Evolutionary conservation across 1,284 basidiomycete genomes (phyloP), one percentile per base, ranked within the genome.

Genomic region (Peniophora sp.): DNA sequence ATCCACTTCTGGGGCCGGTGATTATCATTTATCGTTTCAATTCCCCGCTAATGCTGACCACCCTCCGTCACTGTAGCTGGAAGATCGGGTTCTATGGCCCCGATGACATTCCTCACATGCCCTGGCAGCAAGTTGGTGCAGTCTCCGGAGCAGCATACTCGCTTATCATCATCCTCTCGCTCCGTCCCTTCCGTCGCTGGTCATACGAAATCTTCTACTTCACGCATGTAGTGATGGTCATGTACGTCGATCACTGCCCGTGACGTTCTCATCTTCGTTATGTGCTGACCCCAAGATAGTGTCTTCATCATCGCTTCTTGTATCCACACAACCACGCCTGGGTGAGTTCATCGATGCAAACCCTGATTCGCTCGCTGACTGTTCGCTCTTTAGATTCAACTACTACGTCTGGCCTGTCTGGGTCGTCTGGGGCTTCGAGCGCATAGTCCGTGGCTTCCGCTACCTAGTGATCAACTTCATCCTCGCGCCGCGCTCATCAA

Each of bases 391-490:
- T 41, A 56, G 55, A 2, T 55, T 51, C 48, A 56, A 55, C 47
- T 55, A 55, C 44, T 63, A 60, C 51, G 46, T 64, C 49, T 63
- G 65, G 64, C 67, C 68, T n/a, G 63, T 62, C 36, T 66, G 68
- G 65, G 65, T 69, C 52, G 57, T 73, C 42, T 76, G 74, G 74
- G 68, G 62, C 14, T 58, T 73, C 39, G 73, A 75, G 55, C 65
- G 74, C 6, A 37, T 68, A n/a, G 51, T 66, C 47, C 65, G 70
- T 14, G 37, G 37, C 37, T 23, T 59, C 6, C 65, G 70, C 35
- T 59, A 71, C 48, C 24, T 70, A 47, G 48, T 71, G 49, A 53
- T 69, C 55, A 73, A 74, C 62, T 55, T 68, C 56, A 51, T 67
- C 58, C 52, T 58, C 47, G 54, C 59, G 23, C 61, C 55, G 47